Conservation (phyloP, 2,329 filamentous ascomycete genomes). For the Dichotomopilus funicola region DNA sequence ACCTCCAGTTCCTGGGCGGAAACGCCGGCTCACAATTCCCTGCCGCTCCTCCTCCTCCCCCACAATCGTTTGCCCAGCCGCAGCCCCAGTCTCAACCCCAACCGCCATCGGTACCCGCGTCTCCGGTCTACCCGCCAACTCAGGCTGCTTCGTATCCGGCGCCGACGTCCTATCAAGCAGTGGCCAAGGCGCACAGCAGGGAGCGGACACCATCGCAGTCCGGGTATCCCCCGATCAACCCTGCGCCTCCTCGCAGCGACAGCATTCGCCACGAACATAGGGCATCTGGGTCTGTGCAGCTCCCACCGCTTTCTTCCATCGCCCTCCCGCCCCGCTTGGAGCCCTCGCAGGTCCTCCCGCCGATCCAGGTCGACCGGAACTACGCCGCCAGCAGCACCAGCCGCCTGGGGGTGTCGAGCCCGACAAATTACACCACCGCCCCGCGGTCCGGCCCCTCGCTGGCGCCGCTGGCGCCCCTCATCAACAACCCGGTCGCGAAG, state of each 20-base stretch:
- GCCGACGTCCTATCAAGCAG: slow-evolving; percentile 20
- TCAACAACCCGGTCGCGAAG: neutral
- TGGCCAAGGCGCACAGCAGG: slow-evolving; percentile 21
- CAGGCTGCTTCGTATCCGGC: slow-evolving; percentile 16
- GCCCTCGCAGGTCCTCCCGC: slow-evolving; percentile 14
- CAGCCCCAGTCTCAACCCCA: slow-evolving; percentile 18
- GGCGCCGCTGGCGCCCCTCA: slow-evolving; percentile 1
- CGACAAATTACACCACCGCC: neutral
- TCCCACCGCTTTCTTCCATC: slow-evolving; percentile 14
- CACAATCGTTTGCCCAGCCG: slow-evolving; percentile 22
- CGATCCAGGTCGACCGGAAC: slow-evolving; percentile 13
- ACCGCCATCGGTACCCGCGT: slow-evolving; percentile 29
- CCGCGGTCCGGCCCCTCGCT: neutral
- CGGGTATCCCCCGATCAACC: slow-evolving; percentile 22
- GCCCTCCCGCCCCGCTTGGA: slow-evolving; percentile 1
- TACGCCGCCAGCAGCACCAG: neutral
- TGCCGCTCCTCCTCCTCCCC: slow-evolving; percentile 20
- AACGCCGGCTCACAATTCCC: slow-evolving; percentile 23
- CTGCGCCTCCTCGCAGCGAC: slow-evolving; percentile 24
- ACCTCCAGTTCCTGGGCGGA: slow-evolving; percentile 25
- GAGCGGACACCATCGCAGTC: slow-evolving; percentile 29
- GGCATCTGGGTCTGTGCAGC: slow-evolving; percentile 10
- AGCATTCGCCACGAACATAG: slow-evolving; percentile 17
- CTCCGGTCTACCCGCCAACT: slow-evolving; percentile 27
- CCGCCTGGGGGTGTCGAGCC: slow-evolving; percentile 17